A percentile compares a stretch with the other conserved stretches of the same genome.
Evolutionary conservation across 2,329 filamentous ascomycete genomes (phyloP).

Genomic region (Colletotrichum truncatum): DNA sequence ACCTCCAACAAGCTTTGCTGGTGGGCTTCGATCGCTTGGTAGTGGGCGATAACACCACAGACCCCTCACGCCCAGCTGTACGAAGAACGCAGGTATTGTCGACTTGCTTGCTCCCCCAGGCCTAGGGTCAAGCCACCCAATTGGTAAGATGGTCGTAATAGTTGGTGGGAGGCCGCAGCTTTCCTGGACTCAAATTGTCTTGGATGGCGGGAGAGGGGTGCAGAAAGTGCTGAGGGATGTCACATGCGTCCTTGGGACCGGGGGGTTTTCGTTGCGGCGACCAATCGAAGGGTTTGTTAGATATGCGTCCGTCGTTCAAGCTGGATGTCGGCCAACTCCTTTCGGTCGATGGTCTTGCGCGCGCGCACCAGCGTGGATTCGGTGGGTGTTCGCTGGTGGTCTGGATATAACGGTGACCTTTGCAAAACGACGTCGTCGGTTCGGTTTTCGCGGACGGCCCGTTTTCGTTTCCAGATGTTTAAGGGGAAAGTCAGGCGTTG

Average conservation of each 20-base stretch:
- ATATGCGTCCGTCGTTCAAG: constrained; percentile 1
- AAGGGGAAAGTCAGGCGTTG: constrained; percentile 24
- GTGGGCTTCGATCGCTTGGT: constrained; percentile 15
- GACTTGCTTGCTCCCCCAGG: constrained; percentile 11
- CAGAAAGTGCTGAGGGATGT: constrained; percentile 25
- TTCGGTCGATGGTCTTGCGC: background rate
- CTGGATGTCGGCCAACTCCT: constrained; percentile 4
- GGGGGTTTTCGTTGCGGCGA: constrained; percentile 6
- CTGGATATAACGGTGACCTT: background rate
- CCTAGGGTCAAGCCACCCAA: constrained; percentile 19
- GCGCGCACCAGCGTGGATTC: background rate
- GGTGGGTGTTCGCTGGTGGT: background rate
- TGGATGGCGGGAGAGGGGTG: constrained; percentile 28
- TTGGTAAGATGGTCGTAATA: constrained; percentile 16
- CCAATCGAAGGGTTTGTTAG: constrained; percentile 25
- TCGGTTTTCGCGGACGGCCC: constrained; percentile 13
- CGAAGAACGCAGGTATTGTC: background rate
- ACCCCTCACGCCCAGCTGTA: constrained; percentile 31
- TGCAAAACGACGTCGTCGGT: constrained; percentile 1
- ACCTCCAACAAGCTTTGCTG: constrained; percentile 14
- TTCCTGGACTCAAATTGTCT: constrained; percentile 17
- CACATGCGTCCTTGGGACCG: constrained; percentile 29
- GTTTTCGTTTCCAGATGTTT: constrained; percentile 16
- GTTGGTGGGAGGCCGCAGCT: constrained; percentile 31
- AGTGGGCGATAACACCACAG: constrained; percentile 28